phyloP scores from a whole-genome alignment of 2,329 filamentous ascomycete species.

The Dothistroma septosporum region DNA sequence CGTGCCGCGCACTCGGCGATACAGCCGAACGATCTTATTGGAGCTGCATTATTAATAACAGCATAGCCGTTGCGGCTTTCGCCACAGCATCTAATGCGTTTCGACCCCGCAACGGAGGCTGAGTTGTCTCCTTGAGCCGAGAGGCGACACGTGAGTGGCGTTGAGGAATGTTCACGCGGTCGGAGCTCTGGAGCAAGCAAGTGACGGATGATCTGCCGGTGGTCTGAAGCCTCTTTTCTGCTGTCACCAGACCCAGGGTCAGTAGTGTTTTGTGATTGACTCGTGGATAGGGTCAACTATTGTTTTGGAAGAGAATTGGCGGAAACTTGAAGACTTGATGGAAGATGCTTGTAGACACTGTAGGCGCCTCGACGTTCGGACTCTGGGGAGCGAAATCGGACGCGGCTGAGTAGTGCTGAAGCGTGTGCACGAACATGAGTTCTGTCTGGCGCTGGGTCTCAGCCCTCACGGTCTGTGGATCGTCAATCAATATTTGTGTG shows the following conservation, averaged over 20 bases:
- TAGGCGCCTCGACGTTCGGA: background rate
- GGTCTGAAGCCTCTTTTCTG: background rate
- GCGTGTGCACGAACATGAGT: background rate
- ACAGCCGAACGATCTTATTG: background rate
- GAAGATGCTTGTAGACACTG: background rate
- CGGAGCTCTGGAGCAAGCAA: background rate
- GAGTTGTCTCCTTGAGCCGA: background rate
- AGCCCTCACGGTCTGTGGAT: background rate
- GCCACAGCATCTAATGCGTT: background rate
- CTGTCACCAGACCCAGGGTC: background rate
- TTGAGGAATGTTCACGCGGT: conserved; percentile 1
- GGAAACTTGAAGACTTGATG: background rate
- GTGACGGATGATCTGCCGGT: background rate
- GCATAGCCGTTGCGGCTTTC: background rate
- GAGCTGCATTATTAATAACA: background rate
- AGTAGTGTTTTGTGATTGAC: background rate
- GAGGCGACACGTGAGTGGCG: conserved; percentile 5
- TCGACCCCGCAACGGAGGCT: background rate
- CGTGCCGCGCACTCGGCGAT: background rate
- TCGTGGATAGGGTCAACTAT: background rate
- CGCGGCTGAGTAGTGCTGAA: background rate
- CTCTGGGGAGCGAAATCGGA: background rate
- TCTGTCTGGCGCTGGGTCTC: background rate
- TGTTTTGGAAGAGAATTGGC: background rate
- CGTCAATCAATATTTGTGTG: background rate